Conservation (phyloP, 106 monocot genomes). For the Acorus gramineus region DNA sequence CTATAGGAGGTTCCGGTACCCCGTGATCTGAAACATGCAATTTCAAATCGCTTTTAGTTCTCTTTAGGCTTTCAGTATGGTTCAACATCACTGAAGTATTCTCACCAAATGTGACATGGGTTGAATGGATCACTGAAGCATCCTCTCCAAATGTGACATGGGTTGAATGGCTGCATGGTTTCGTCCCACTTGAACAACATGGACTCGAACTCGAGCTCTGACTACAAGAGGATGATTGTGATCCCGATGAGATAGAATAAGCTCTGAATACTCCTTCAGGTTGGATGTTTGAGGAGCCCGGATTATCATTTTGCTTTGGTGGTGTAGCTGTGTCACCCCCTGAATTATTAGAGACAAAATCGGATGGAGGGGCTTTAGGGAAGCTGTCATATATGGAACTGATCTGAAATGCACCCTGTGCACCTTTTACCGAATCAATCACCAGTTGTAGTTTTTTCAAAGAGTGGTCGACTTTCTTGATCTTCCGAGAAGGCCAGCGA, state of each 20-base stretch:
- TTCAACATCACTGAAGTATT: slow-evolving; percentile 20
- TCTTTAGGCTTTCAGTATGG: slow-evolving; percentile 7
- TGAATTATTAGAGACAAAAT: slow-evolving; percentile 1
- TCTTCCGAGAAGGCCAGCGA: slow-evolving; percentile 80
- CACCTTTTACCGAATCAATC: slow-evolving; percentile 65
- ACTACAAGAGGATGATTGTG: slow-evolving; percentile 39
- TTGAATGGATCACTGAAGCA: not conserved
- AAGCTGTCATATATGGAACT: slow-evolving; percentile 52
- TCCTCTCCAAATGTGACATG: slow-evolving; percentile 25
- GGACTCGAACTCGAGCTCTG: slow-evolving; percentile 50
- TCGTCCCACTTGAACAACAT: slow-evolving; percentile 23
- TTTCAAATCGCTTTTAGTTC: slow-evolving; percentile 5
- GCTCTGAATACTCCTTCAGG: slow-evolving; percentile 7
- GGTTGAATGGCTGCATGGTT: slow-evolving; percentile 3
- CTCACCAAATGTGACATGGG: slow-evolving; percentile 18
- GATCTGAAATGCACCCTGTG: slow-evolving; percentile 42
- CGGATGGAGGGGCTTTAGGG: slow-evolving; percentile 17
- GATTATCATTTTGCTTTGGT: slow-evolving; percentile 8
- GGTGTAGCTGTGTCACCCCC: slow-evolving; percentile 1
- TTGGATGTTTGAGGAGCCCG: slow-evolving; percentile 14
- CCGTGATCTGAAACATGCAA: slow-evolving; percentile 12
- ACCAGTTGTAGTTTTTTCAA: slow-evolving; percentile 59
- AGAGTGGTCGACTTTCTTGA: slow-evolving; percentile 68
- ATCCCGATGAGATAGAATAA: slow-evolving; percentile 29
- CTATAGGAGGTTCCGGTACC: not conserved